Conservation (phyloP, 2,329 filamentous ascomycete genomes). For the Pestalotiopsis sp. region DNA sequence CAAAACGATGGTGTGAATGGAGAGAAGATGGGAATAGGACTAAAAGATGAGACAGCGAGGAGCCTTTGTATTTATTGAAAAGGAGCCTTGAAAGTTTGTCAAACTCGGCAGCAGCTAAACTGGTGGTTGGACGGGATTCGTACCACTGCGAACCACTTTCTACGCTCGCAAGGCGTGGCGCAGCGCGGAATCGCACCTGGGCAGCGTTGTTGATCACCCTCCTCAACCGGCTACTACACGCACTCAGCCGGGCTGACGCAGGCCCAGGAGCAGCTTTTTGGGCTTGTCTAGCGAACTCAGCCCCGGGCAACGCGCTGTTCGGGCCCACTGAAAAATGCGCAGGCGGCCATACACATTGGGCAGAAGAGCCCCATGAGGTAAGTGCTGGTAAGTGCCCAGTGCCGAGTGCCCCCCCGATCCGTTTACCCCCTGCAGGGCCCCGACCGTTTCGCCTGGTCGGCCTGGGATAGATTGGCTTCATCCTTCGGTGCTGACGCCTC, state of each 20-base stretch:
- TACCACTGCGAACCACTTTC: neutral
- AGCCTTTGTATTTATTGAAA: neutral
- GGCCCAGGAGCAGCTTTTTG: neutral
- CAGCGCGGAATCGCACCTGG: neutral
- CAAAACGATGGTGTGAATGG: neutral
- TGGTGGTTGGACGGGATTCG: slow-evolving; percentile 2
- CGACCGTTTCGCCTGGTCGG: neutral
- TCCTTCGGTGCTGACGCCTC: slow-evolving; percentile 6
- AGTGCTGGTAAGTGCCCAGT: slow-evolving; percentile 3
- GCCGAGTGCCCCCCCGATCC: neutral
- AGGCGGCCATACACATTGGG: slow-evolving; percentile 2
- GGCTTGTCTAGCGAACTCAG: slow-evolving; percentile 13
- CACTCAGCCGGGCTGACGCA: slow-evolving; percentile 11
- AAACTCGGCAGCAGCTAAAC: neutral
- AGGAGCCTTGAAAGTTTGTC: neutral
- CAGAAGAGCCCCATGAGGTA: neutral
- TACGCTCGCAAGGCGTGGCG: neutral
- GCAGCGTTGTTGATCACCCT: neutral
- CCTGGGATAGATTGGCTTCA: slow-evolving; percentile 5
- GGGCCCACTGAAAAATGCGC: slow-evolving; percentile 9
- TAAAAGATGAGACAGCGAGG: neutral
- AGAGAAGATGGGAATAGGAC: neutral
- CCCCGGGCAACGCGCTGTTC: slow-evolving; percentile 7
- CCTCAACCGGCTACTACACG: neutral
- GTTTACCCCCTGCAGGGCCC: neutral